Evolutionary conservation across 495 filamentous ascomycete species (phyloP).

Genomic region (Talaromyces stipitatus): DNA sequence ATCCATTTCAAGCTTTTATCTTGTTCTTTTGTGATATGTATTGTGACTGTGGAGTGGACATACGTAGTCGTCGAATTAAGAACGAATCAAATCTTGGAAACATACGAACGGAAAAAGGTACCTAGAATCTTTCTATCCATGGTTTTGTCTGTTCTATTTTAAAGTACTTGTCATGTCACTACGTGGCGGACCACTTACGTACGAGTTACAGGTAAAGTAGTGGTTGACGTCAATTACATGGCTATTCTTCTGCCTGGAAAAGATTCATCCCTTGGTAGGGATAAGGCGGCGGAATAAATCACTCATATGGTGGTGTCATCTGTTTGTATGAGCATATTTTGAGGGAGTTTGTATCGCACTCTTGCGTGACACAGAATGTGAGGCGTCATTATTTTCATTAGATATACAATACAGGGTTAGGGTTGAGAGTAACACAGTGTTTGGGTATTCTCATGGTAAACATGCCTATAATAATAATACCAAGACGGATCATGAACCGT

Average conservation of each 20-base stretch:
- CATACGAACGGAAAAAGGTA: neutral
- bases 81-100: neutral
- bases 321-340: neutral
- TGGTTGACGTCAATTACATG: conserved; percentile 1
- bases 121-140: neutral
- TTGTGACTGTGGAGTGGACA: neutral
- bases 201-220: no score
- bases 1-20: neutral
- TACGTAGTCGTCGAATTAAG: neutral
- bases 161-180: neutral
- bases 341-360: neutral
- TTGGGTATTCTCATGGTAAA: no score
- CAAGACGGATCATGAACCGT: conserved; percentile 6
- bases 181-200: neutral
- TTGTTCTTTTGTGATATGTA: neutral
- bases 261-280: neutral
- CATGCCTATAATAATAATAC: neutral
- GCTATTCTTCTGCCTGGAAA: no score
- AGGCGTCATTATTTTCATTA: neutral
- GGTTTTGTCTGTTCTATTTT: neutral
- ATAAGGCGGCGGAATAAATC: neutral
- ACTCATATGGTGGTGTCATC: neutral
- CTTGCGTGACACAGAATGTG: neutral
- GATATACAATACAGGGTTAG: neutral
- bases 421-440: neutral